Conservation (phyloP, 2,329 filamentous ascomycete genomes). For the Talaromyces sp. region DNA sequence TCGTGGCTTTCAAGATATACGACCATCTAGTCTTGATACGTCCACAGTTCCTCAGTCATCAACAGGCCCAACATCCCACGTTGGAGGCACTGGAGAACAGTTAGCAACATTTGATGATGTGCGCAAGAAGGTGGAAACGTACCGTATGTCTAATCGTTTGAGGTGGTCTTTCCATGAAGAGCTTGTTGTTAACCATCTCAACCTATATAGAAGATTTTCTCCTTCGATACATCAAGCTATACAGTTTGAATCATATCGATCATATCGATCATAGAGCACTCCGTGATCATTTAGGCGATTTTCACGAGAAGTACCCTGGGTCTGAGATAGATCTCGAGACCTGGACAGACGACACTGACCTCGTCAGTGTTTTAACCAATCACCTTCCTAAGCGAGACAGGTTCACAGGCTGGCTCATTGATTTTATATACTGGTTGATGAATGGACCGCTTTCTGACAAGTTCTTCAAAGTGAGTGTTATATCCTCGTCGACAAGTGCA, state of each 20-base stretch:
- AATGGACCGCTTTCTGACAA: neutral
- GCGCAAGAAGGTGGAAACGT: neutral
- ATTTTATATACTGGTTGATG: neutral
- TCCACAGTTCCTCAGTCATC: neutral
- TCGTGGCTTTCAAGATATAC: neutral
- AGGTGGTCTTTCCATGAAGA: neutral
- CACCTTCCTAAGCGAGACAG: neutral
- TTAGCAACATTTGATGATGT: neutral
- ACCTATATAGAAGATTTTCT: neutral
- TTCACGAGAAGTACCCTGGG: neutral
- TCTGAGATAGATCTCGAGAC: neutral
- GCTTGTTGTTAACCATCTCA: neutral
- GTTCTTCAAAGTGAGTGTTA: neutral
- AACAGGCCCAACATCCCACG: neutral
- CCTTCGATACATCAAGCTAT: neutral
- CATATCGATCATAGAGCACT: neutral
- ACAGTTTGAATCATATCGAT: neutral
- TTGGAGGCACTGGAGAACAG: neutral
- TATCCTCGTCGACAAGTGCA: neutral
- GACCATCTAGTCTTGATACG: neutral
- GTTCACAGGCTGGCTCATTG: neutral
- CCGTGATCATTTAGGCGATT: neutral
- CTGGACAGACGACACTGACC: neutral
- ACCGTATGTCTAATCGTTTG: neutral
- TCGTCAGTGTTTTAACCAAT: neutral